A percentile compares a stretch with the other conserved stretches of the same genome.
These are phyloP conservation scores for Sclerotiophoma versabilis DNA, from an alignment of 2,329 filamentous ascomycete genomes.

Conservation along the genomic window DNA sequence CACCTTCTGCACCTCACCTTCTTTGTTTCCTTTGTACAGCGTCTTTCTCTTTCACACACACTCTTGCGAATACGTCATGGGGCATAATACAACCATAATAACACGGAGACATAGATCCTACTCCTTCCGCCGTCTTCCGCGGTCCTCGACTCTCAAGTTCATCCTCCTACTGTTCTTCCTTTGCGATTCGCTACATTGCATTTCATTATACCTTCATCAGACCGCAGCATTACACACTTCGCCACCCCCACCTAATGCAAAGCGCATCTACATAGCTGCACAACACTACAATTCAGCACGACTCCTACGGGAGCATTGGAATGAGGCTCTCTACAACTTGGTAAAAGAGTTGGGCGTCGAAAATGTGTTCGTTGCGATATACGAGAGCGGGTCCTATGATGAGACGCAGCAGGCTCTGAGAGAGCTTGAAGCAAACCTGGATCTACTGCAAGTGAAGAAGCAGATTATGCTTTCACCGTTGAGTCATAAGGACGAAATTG, in stretches of 20 bases:
- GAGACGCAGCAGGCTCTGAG: slow-evolving; percentile 68
- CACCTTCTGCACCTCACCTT: not conserved
- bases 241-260: slow-evolving; percentile 28
- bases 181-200: slow-evolving; percentile 31
- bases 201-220: slow-evolving; percentile 28
- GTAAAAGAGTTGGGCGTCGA: slow-evolving; percentile 64
- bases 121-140: slow-evolving; percentile 28
- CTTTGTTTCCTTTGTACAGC: slow-evolving; percentile 1
- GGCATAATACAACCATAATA: slow-evolving; percentile 11
- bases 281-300: slow-evolving; percentile 73
- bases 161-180: slow-evolving; percentile 29
- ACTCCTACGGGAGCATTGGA: slow-evolving; percentile 69
- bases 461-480: slow-evolving; percentile 65
- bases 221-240: slow-evolving; percentile 14
- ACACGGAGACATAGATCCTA: slow-evolving; percentile 26
- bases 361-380: slow-evolving; percentile 72
- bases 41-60: not conserved
- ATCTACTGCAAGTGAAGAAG: slow-evolving; percentile 59
- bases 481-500: slow-evolving; percentile 54
- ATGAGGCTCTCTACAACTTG: slow-evolving; percentile 64
- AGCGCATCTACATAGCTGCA: slow-evolving; percentile 69
- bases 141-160: slow-evolving; percentile 26
- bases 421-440: slow-evolving; percentile 64
- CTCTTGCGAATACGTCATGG: slow-evolving; percentile 6
- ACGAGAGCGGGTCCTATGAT: slow-evolving; percentile 74